A percentile compares a stretch with the other conserved stretches of the same genome.
phyloP scores from a whole-genome alignment of 768 basidiomycete genomes.

The Mycena latifolia region DNA sequence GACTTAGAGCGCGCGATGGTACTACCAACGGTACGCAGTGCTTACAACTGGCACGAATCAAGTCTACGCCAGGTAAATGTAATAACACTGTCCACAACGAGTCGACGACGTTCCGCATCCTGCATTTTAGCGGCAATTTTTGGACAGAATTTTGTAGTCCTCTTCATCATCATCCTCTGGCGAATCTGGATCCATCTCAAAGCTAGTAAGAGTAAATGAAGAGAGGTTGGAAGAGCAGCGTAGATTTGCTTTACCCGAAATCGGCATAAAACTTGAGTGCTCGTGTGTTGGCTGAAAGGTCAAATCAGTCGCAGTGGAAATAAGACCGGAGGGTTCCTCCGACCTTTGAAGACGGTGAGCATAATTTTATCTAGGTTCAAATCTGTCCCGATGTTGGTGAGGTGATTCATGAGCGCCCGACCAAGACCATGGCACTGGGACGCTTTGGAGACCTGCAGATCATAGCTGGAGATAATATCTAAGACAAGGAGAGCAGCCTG shows the following conservation, averaged over 20 bases:
- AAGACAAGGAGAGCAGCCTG: conserved; percentile 1
- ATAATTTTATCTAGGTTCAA: conserved; percentile 78
- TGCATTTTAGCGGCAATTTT: conserved; percentile 27
- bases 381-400: conserved; percentile 62
- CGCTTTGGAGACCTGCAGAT: conserved; percentile 69
- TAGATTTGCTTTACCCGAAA: conserved; percentile 56
- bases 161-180: conserved; percentile 54
- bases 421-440: conserved; percentile 71
- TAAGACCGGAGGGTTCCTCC: conserved; percentile 1
- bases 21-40: no score
- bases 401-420: conserved; percentile 59
- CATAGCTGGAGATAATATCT: conserved; percentile 66
- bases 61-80: no score
- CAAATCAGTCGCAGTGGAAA: conserved; percentile 16
- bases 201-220: conserved; percentile 52
- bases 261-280: conserved; percentile 66
- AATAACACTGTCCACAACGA: no score
- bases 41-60: no score
- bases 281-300: conserved; percentile 54
- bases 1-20: no score
- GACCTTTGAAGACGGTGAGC: conserved; percentile 84
- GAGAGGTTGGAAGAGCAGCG: background rate
- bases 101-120: no score
- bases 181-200: conserved; percentile 64
- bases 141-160: conserved; percentile 63